Percentiles rank a stretch among this genome's conserved stretches.
Evolutionary conservation across 148 eudicot species (phyloP).

Genomic region (Fagopyrum esculentum): DNA sequence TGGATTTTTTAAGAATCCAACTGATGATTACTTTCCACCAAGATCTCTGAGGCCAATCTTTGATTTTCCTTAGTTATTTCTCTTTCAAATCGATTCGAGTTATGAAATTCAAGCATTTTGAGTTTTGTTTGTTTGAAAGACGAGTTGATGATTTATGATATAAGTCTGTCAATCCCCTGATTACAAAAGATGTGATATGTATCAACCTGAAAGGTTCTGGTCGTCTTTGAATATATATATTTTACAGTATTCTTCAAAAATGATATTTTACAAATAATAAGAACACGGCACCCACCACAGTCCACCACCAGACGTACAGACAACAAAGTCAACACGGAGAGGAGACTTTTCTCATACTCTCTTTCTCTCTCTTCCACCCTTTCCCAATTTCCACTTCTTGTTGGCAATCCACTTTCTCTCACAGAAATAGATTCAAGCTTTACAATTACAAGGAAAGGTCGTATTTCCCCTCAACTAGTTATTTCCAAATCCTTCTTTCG

Average conservation of each 20-base stretch:
- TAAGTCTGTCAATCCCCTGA: not conserved
- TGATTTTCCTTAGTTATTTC: too few species aligned
- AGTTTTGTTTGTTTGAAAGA: too few species aligned
- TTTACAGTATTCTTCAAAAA: not conserved
- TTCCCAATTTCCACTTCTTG: not conserved
- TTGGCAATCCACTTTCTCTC: not conserved
- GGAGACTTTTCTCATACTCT: slow-evolving; percentile 6
- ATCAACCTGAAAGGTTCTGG: not conserved
- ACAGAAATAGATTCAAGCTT: not conserved
- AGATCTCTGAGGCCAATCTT: not conserved
- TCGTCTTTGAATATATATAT: too few species aligned
- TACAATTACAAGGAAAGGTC: not conserved
- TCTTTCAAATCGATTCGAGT: slow-evolving; percentile 22
- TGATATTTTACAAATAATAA: not conserved
- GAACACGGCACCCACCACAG: not conserved
- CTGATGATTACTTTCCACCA: slow-evolving; percentile 7
- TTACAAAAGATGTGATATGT: not conserved
- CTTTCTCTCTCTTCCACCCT: not conserved
- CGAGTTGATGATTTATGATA: too few species aligned
- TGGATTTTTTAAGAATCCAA: not conserved
- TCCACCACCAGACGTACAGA: slow-evolving; percentile 8
- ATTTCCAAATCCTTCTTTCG: not conserved
- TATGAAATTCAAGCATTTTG: slow-evolving; percentile 44
- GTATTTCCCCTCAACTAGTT: not conserved
- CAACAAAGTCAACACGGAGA: slow-evolving; percentile 6